Base-by-base conservation (phyloP, 805 yeast species). In the Zygoascus biomembranicola region DNA sequence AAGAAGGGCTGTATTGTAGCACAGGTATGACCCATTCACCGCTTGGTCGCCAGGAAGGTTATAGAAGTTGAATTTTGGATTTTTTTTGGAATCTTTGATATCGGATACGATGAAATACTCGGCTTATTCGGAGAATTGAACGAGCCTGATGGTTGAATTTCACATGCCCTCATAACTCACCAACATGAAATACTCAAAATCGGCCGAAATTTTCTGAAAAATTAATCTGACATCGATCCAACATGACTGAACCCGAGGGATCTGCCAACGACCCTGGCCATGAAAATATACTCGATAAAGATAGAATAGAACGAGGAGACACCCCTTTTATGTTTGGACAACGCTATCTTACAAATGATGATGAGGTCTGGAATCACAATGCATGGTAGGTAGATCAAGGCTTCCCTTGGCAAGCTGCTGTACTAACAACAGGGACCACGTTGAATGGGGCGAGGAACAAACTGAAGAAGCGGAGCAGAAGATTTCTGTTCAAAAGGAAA, bases 401-500 rank as follows among this genome's bases (percentile, higher is more conserved):
- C 44, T 18, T 32, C n/a, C 39, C 19, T 44, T 75, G 81, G 86
- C 35, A 13, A 41, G 26, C 41, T 41, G 8, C 6, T 42, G 8
- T 14, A 5, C 26, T 14, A 42, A 16, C 44, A 14, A 11, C 20
- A 52, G 54, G 52, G 99, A 94, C 67, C 96, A 94, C 66, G 97
- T 90, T 35, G 96, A 89, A 64, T 90, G 97, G 96, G 97, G 95
- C 49, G 90, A 86, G 51, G 96, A 89, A 61, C 97, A 94, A 66
- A 68, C 83, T 13, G 64, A 73, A 19, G 82, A 85, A 58, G 97
- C 97, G 2, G 77, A 85, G 63, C 82, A 77, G 61, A 81, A 84
- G 66, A 85, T 92, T 37, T 69, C 79, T 20, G 78, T 81, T 58
- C 99, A 94, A 66, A 78, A 80, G 54, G 87, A 84, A 45, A 73